Percentiles rank a stretch among this genome's conserved stretches.
Evolutionary conservation across 1,284 basidiomycete genomes (phyloP).

Genomic region (Tilletiaria anomala): DNA sequence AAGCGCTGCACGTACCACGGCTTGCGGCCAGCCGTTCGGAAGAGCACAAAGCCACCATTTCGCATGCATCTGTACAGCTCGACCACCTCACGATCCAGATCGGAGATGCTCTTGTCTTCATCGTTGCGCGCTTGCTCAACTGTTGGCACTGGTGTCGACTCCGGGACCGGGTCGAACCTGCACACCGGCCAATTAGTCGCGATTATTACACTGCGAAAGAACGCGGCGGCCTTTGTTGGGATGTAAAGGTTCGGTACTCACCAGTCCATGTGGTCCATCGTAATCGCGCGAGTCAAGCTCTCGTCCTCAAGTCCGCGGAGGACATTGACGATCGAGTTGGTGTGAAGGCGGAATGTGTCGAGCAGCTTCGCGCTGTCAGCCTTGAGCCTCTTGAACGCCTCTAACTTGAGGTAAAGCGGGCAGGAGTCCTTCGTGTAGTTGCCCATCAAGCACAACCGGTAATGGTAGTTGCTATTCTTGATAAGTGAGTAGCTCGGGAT

Average conservation of each 20-base stretch:
- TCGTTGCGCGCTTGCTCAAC: slow-evolving; percentile 38
- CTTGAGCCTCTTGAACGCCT: slow-evolving; percentile 52
- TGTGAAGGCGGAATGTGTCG: slow-evolving; percentile 60
- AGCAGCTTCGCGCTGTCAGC: slow-evolving; percentile 45
- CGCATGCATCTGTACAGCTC: slow-evolving; percentile 53
- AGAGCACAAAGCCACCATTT: slow-evolving; percentile 54
- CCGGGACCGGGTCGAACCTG: slow-evolving; percentile 53
- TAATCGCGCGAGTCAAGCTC: slow-evolving; percentile 42
- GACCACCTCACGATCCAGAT: slow-evolving; percentile 52
- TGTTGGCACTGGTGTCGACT: slow-evolving; percentile 40
- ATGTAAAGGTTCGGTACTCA: too few species aligned
- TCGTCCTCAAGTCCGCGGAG: slow-evolving; percentile 38
- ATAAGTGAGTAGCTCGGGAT: slow-evolving; percentile 25
- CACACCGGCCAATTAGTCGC: slow-evolving; percentile 24
- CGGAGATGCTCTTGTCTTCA: slow-evolving; percentile 41
- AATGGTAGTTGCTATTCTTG: slow-evolving; percentile 37
- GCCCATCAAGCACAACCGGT: slow-evolving; percentile 48
- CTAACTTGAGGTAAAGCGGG: slow-evolving; percentile 57
- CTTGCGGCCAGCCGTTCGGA: slow-evolving; percentile 55
- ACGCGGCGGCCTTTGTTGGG: neutral
- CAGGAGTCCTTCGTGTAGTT: slow-evolving; percentile 56
- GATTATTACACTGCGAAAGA: too few species aligned
- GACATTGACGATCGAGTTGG: slow-evolving; percentile 60
- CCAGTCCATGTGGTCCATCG: slow-evolving; percentile 69
- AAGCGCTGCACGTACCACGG: slow-evolving; percentile 62